These are phyloP conservation scores for Pyrenophora graminea DNA, from an alignment of 2,329 filamentous ascomycete species.

Conservation along the genomic window DNA sequence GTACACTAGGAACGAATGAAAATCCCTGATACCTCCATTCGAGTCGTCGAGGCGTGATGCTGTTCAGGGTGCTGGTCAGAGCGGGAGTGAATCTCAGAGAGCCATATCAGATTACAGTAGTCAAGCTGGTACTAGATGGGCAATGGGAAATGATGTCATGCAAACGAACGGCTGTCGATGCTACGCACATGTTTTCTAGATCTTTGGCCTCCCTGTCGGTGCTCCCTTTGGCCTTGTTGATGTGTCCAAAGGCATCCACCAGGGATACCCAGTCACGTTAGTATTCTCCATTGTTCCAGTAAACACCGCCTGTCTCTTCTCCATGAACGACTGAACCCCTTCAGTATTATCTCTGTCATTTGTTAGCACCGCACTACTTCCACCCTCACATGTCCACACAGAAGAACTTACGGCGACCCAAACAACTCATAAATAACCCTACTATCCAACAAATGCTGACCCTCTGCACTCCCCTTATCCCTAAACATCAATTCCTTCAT, in stretches of 20 bases:
- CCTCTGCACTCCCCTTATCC: constrained; percentile 64
- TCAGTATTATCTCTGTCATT: constrained; percentile 64
- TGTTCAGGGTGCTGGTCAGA: constrained; percentile 16
- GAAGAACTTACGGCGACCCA: constrained; percentile 48
- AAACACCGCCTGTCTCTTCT: constrained; percentile 69
- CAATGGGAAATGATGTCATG: constrained; percentile 20
- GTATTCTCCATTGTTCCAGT: constrained; percentile 64
- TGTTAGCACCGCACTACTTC: constrained; percentile 4
- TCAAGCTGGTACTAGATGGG: constrained; percentile 4
- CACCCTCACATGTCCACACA: not conserved
- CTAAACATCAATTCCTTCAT: constrained; percentile 75
- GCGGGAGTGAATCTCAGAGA: constrained; percentile 2
- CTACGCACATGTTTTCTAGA: constrained; percentile 19
- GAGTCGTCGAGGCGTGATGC: constrained; percentile 30
- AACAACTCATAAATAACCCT: constrained; percentile 66
- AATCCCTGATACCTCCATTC: constrained; percentile 46
- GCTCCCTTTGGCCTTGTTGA: constrained; percentile 46
- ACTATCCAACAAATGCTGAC: constrained; percentile 71
- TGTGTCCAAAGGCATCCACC: constrained; percentile 66
- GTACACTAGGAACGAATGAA: constrained; percentile 51
- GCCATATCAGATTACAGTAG: constrained; percentile 4
- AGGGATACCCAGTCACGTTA: constrained; percentile 65
- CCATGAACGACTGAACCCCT: constrained; percentile 69
- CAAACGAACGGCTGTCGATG: not conserved
- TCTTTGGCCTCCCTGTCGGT: constrained; percentile 34